These are phyloP conservation scores for Kappamyces sp. DNA, from an alignment of 192 early-diverging fungal genomes.

Conservation along the genomic window DNA sequence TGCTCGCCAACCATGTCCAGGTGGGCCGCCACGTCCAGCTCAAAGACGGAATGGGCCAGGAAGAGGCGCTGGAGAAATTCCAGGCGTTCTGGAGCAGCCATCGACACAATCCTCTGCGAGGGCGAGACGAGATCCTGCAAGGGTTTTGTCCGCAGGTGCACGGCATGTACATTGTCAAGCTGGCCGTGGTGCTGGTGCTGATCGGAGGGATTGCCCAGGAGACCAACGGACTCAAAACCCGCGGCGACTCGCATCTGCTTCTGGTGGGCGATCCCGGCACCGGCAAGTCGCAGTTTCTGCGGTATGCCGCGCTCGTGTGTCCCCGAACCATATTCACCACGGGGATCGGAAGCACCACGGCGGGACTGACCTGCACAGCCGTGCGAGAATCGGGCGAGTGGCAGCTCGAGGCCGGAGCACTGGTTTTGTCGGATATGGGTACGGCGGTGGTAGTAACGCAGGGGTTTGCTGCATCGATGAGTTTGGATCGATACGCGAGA, in stretches of 20 bases:
- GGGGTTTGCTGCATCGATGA: constrained; percentile 81
- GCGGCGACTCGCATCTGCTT: constrained; percentile 69
- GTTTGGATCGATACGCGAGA: constrained; percentile 70
- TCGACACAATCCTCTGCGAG: too few species aligned
- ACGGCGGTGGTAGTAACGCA: constrained; percentile 5
- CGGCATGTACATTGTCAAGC: constrained; percentile 63
- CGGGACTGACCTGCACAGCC: constrained; percentile 70
- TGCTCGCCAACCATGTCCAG: too few species aligned
- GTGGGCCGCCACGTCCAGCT: too few species aligned
- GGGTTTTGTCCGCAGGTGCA: constrained; percentile 63
- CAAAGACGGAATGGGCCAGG: too few species aligned
- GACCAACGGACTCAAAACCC: constrained; percentile 55
- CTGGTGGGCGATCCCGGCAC: constrained; percentile 73
- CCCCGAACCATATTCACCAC: constrained; percentile 70
- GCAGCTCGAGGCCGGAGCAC: constrained; percentile 75
- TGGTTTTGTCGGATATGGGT: constrained; percentile 63
- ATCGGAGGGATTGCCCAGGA: constrained; percentile 60
- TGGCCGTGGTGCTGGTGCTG: constrained; percentile 65
- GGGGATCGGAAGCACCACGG: constrained; percentile 68
- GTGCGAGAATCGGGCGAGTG: constrained; percentile 68
- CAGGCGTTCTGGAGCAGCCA: too few species aligned
- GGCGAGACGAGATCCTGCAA: too few species aligned
- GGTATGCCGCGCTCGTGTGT: constrained; percentile 58
- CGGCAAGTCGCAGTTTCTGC: constrained; percentile 76
- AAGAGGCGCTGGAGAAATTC: too few species aligned